Evolutionary conservation across 2,329 filamentous ascomycete species (phyloP), one percentile per base, ranked within the genome.

Genomic region (Cladosporium austrohemisphaericum): DNA sequence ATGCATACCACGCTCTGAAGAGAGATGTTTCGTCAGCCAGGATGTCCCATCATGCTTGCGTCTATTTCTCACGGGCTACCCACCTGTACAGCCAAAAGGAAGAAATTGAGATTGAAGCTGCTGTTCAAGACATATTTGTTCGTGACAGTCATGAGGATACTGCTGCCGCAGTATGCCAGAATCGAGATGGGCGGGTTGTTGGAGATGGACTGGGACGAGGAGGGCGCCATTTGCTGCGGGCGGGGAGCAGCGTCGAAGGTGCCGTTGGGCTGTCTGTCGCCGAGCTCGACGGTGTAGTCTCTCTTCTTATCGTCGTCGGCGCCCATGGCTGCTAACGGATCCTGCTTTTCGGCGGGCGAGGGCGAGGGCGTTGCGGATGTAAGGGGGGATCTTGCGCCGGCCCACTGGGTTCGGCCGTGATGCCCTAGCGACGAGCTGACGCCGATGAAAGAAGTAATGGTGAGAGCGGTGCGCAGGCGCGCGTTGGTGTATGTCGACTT

Each of bases 61-160:
- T 4, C 10, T 9, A 18, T 16, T 19, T 41, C 16, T 11, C 14
- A 19, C 5, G 10, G 9, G 16, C 2, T 8, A 49, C 46, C 64
- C 81, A 96, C 92, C 84, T 97, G 93, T 53, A 97, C 79, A 54
- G 83, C 85, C 52, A 98, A 81, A 62, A 96, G 86, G 72, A 98
- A 88, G 72, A 97, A 95, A 72, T 95, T 95, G 63, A 98, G 74
- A 72, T 98, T 98, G 81, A 94, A 98, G 44, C 80, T 78, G 53
- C 93, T 93, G 6, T 89, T 96, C 38, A 98, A 82, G 55, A 96
- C 91, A 69, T 94, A 98, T 78, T 98, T 98, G 76, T 98, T 98
- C 69, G 94, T 93, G n/a, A 96, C 88, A 6, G 93, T 98, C 93
- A 98, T 98, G 69, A 92, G 81, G 66, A 98, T 98, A n/a, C 91